Conservation (phyloP, 331 rosid genomes). For the Prunus yedoensis region DNA sequence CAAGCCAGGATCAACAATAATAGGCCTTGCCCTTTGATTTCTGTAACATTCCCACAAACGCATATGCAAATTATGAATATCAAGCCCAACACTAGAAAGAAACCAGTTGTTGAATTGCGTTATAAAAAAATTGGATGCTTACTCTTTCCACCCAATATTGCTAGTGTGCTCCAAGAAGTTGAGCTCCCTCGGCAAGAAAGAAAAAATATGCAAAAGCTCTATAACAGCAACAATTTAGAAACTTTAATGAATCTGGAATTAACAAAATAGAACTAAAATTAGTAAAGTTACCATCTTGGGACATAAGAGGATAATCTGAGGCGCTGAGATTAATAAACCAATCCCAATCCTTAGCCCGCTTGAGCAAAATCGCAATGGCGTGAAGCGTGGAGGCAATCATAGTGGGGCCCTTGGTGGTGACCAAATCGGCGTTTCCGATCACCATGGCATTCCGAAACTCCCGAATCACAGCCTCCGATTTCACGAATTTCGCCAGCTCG, state of each 20-base stretch:
- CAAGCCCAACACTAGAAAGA: background rate
- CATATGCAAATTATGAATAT: background rate
- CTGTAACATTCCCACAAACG: slow-evolving; percentile 33
- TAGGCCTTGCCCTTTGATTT: slow-evolving; percentile 72
- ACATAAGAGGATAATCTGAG: slow-evolving; percentile 85
- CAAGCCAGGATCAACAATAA: slow-evolving; percentile 79
- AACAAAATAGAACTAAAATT: background rate
- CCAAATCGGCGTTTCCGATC: slow-evolving; percentile 68
- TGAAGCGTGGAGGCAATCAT: slow-evolving; percentile 75
- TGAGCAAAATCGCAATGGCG: slow-evolving; percentile 66
- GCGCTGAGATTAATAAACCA: slow-evolving; percentile 91
- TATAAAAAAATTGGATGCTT: slow-evolving; percentile 24
- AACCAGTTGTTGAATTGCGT: slow-evolving; percentile 1
- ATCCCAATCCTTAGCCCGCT: slow-evolving; percentile 67
- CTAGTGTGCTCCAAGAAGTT: slow-evolving; percentile 89
- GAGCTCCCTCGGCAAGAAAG: slow-evolving; percentile 82
- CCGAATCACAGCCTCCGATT: slow-evolving; percentile 41
- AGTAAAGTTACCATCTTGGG: slow-evolving; percentile 68
- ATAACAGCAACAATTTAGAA: slow-evolving; percentile 22
- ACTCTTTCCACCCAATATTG: slow-evolving; percentile 94
- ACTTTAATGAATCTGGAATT: background rate
- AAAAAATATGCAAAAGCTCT: slow-evolving; percentile 86
- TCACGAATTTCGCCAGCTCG: slow-evolving; percentile 64
- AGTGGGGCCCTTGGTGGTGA: slow-evolving; percentile 79
- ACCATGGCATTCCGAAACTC: slow-evolving; percentile 79